Conservation (phyloP, 2,329 filamentous ascomycete species). For the Coccinonectria pachysandricola region DNA sequence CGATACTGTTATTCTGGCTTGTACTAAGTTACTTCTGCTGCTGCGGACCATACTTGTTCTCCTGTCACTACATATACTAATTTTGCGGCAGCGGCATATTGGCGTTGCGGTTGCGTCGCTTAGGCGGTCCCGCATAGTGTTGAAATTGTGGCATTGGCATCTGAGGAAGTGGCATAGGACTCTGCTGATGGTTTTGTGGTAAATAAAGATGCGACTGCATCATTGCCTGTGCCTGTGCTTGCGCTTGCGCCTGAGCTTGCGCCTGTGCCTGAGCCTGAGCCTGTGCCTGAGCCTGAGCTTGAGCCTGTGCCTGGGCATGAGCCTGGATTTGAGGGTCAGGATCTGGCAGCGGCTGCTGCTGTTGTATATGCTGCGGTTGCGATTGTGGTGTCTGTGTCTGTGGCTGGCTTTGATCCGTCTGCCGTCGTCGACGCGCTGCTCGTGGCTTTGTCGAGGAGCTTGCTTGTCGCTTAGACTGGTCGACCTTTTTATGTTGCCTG, state of each 20-base stretch:
- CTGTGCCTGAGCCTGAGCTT: conserved; percentile 14
- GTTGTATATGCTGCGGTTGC: conserved; percentile 9
- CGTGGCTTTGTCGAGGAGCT: conserved; percentile 16
- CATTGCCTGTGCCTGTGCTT: conserved; percentile 16
- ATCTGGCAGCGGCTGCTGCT: conserved; percentile 10
- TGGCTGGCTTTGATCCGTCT: conserved; percentile 15
- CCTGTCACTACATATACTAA: conserved; percentile 4
- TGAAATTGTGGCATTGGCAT: conserved; percentile 20
- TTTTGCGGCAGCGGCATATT: no score
- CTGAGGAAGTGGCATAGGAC: conserved; percentile 18
- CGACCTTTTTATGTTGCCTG: conserved; percentile 28
- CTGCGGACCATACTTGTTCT: no score
- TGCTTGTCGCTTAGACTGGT: conserved; percentile 21
- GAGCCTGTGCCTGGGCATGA: conserved; percentile 12
- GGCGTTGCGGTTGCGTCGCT: no score
- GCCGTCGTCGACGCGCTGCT: conserved; percentile 16
- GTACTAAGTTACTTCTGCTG: conserved; percentile 4
- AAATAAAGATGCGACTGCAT: conserved; percentile 22
- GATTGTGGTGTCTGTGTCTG: conserved; percentile 10
- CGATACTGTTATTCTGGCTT: conserved; percentile 2
- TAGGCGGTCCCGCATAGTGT: conserved; percentile 19
- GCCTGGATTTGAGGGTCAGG: conserved; percentile 8
- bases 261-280: conserved; percentile 14
- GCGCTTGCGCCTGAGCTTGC: conserved; percentile 14
- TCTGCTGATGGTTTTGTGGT: conserved; percentile 14